These are phyloP conservation scores for Suhomyces chickasaworum DNA, from an alignment of 1,139 yeast species.

Conservation along the genomic window DNA sequence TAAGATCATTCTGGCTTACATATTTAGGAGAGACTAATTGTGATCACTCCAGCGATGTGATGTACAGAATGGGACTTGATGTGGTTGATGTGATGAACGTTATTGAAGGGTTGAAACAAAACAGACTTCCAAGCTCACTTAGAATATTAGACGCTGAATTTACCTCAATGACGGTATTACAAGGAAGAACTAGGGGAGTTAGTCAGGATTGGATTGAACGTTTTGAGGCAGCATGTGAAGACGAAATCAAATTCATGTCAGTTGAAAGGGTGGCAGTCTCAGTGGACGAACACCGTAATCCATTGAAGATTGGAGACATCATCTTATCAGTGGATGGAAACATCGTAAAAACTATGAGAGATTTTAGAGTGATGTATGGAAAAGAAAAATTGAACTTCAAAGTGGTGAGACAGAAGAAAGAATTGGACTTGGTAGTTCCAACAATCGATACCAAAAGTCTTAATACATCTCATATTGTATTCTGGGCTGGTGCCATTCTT, in stretches of 20 bases:
- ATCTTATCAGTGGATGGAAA: conserved; percentile 68
- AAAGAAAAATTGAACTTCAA: conserved; percentile 54
- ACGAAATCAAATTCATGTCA: conserved; percentile 70
- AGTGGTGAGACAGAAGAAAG: conserved; percentile 57
- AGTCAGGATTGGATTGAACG: conserved; percentile 77
- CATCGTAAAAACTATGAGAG: conserved; percentile 66
- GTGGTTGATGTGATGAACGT: conserved; percentile 63
- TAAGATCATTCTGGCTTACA: conserved; percentile 83
- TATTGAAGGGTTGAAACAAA: conserved; percentile 54
- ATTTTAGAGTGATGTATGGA: conserved; percentile 57
- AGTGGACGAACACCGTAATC: conserved; percentile 25
- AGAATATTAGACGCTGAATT: conserved; percentile 81
- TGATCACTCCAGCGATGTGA: conserved; percentile 53
- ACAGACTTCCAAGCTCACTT: conserved; percentile 54
- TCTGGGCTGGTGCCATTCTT: conserved; percentile 79
- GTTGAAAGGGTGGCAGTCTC: conserved; percentile 68
- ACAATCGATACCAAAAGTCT: conserved; percentile 59
- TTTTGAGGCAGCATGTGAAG: conserved; percentile 60
- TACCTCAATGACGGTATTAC: conserved; percentile 64
- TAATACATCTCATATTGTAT: conserved; percentile 66
- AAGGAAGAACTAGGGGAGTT: conserved; percentile 84
- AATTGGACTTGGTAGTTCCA: conserved; percentile 60
- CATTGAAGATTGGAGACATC: conserved; percentile 66
- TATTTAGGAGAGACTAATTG: conserved; percentile 67
- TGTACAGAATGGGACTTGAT: conserved; percentile 82